Percentiles rank a stretch among this genome's conserved stretches.
phyloP scores from a whole-genome alignment of 345 rosid species.

The Eucalyptus tenuipes region DNA sequence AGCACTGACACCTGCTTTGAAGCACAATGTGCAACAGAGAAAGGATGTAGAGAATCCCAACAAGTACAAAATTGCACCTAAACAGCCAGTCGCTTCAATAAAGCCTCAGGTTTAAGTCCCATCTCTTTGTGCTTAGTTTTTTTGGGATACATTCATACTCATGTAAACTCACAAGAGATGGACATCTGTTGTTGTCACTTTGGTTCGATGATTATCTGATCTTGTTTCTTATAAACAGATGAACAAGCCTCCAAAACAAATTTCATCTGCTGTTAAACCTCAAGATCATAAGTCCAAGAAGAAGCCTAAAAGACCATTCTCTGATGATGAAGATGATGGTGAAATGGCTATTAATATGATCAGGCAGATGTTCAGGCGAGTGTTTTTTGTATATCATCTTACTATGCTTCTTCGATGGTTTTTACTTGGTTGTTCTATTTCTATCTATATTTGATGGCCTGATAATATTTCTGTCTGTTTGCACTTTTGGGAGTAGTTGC shows the following conservation, averaged over 20 bases:
- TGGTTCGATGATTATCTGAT: neutral
- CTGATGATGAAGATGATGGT: slow-evolving; percentile 29
- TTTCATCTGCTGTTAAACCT: slow-evolving; percentile 8
- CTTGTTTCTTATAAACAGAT: slow-evolving; percentile 14
- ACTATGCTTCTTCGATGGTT: neutral
- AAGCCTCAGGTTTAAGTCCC: slow-evolving; percentile 33
- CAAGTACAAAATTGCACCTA: slow-evolving; percentile 21
- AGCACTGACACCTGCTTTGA: slow-evolving; percentile 27
- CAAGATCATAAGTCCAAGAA: slow-evolving; percentile 41
- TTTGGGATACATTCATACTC: neutral
- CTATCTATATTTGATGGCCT: neutral
- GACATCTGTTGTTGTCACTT: neutral
- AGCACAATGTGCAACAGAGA: slow-evolving; percentile 36
- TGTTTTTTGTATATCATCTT: neutral
- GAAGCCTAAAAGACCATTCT: slow-evolving; percentile 20
- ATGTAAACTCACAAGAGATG: neutral
- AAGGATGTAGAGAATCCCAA: slow-evolving; percentile 22
- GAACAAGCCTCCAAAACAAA: slow-evolving; percentile 36
- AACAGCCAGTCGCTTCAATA: slow-evolving; percentile 20
- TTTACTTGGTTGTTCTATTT: neutral
- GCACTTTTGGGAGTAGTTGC: neutral
- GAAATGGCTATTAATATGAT: slow-evolving; percentile 31
- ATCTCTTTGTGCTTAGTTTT: neutral
- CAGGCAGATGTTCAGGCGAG: slow-evolving; percentile 51
- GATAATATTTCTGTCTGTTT: neutral